Conservation (phyloP, 352 stramenopile species). For the Sclerospora graminicola region DNA sequence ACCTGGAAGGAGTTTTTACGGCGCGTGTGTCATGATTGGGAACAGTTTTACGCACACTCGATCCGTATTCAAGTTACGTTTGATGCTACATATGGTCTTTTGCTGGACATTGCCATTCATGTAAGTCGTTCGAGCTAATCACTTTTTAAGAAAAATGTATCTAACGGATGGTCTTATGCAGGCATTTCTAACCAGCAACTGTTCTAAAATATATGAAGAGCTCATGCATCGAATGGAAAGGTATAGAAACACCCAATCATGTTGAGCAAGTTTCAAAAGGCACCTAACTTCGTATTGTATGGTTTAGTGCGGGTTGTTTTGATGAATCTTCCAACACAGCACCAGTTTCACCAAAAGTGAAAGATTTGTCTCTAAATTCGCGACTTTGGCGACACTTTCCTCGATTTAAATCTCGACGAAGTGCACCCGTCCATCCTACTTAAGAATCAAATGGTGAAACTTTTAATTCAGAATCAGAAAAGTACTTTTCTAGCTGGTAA, state of each 20-base stretch:
- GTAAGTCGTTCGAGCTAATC: too few relatives aligned
- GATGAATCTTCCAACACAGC: constrained; percentile 18
- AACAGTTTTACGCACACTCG: constrained; percentile 26
- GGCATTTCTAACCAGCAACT: constrained; percentile 25
- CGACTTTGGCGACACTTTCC: constrained; percentile 16
- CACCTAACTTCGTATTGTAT: not conserved
- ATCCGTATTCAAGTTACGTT: constrained; percentile 54
- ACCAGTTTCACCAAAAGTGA: constrained; percentile 15
- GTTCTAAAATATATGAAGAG: constrained; percentile 21
- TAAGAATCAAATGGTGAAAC: too few relatives aligned
- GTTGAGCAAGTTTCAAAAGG: not conserved
- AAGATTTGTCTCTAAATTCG: constrained; percentile 9
- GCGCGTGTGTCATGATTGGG: constrained; percentile 17
- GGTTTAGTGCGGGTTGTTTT: constrained; percentile 37
- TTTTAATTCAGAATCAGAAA: too few relatives aligned
- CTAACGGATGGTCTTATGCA: too few relatives aligned
- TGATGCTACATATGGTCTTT: constrained; percentile 38
- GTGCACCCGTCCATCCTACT: too few relatives aligned
- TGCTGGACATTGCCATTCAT: constrained; percentile 50
- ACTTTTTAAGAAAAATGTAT: too few relatives aligned
- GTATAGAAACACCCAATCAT: too few relatives aligned
- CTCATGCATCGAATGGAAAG: constrained; percentile 36
- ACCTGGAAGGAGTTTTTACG: constrained; percentile 8
- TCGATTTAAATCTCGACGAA: constrained; percentile 5
- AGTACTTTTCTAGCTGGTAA: too few relatives aligned